Evolutionary conservation across 2,329 filamentous ascomycete species (phyloP).

Genomic region (Alternaria triticina): DNA sequence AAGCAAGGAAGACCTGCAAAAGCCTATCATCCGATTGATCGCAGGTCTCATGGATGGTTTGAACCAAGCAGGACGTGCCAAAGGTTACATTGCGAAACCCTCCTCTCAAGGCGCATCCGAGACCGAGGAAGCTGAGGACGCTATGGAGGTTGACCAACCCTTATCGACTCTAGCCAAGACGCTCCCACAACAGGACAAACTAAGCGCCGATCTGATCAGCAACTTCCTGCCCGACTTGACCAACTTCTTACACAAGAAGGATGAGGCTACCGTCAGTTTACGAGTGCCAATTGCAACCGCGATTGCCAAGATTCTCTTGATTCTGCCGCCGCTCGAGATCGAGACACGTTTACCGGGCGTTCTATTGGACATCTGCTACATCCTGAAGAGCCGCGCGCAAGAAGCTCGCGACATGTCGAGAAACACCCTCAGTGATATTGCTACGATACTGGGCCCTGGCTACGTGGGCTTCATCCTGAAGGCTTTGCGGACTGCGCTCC

Average conservation of each 20-base stretch:
- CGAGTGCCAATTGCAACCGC: constrained; percentile 90
- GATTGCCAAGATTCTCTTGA: constrained; percentile 82
- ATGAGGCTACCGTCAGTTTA: constrained; percentile 91
- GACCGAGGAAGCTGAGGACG: constrained; percentile 15
- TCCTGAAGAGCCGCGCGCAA: constrained; percentile 85
- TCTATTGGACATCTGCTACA: constrained; percentile 90
- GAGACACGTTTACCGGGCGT: constrained; percentile 79
- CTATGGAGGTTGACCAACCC: constrained; percentile 33
- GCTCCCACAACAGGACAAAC: constrained; percentile 70
- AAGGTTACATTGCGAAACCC: constrained; percentile 36
- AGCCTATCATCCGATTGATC: constrained; percentile 82
- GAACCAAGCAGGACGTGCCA: constrained; percentile 56
- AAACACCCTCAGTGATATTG: constrained; percentile 84
- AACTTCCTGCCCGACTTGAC: constrained; percentile 80
- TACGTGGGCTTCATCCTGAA: constrained; percentile 94
- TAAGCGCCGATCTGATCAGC: constrained; percentile 73
- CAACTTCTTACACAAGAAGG: constrained; percentile 90
- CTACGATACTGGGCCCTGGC: constrained; percentile 76
- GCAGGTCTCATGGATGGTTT: constrained; percentile 82
- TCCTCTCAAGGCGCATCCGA: constrained; percentile 47
- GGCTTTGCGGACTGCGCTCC: constrained; percentile 82
- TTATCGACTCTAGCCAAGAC: constrained; percentile 63
- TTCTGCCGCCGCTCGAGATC: constrained; percentile 77
- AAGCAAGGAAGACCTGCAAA: constrained; percentile 81
- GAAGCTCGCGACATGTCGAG: constrained; percentile 91